These are phyloP conservation scores for Pisolithus sp. DNA, from an alignment of 768 basidiomycete species.

Conservation along the genomic window DNA sequence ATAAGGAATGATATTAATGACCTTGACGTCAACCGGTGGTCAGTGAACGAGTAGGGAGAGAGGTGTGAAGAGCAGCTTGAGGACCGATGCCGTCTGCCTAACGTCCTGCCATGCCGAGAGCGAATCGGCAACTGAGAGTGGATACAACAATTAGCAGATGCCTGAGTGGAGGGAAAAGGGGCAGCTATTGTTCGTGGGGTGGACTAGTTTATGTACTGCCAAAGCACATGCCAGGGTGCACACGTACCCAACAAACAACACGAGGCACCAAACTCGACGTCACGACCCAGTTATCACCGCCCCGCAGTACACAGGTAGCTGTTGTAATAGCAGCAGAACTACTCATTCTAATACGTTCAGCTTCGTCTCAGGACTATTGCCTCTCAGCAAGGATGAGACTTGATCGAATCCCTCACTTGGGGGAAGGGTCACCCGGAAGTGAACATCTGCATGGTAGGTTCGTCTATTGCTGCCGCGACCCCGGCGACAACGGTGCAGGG, in stretches of 20 bases:
- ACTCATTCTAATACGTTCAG: too few species aligned
- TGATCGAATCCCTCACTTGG: too few species aligned
- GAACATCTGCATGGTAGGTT: too few species aligned
- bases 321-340: too few species aligned
- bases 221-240: not conserved
- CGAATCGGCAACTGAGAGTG: not conserved
- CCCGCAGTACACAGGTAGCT: not conserved
- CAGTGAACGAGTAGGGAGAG: not conserved
- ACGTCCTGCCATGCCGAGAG: slow-evolving; percentile 43
- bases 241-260: slow-evolving; percentile 9
- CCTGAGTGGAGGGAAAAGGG: slow-evolving; percentile 11
- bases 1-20: slow-evolving; percentile 79
- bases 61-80: slow-evolving; percentile 50
- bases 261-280: slow-evolving; percentile 10
- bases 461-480: too few species aligned
- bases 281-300: too few species aligned
- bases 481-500: too few species aligned
- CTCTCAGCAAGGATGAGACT: too few species aligned
- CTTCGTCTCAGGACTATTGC: too few species aligned
- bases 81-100: slow-evolving; percentile 78
- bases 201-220: slow-evolving; percentile 25
- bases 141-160: not conserved
- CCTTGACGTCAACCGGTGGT: slow-evolving; percentile 25
- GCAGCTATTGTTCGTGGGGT: not conserved
- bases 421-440: too few species aligned